Base-by-base conservation (phyloP, 2,329 filamentous ascomycete species). In the Monilinia aucupariae region DNA sequence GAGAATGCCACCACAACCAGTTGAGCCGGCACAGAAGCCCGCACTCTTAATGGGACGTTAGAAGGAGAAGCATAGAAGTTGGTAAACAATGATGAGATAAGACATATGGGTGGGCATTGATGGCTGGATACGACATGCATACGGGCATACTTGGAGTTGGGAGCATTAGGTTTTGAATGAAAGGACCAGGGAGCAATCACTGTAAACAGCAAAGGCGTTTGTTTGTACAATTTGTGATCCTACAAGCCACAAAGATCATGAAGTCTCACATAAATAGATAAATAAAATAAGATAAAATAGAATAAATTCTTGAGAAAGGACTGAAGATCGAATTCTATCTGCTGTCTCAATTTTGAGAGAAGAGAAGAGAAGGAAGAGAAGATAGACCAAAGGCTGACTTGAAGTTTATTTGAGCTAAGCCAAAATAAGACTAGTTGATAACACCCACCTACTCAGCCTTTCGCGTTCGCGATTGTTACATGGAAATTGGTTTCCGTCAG, bases 1-100 rank as follows among this genome's bases (percentile, higher is more conserved):
- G 69, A 87, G 84, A 68, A 85, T 88, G 83, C 84, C 85, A 4
- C 74, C 81, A 3, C 80, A 78, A 59, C 85, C 85, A 3, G 79
- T 86, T 34, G 73, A 75, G 62, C 73, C 73, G 34, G 68, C 71
- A 27, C 73, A 75, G 61, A 75, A 74, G 65, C 73, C 73, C 32
- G 71, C 72, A 30, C 67, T 73, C 10, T 54, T 75, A 48, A 71
- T 68, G 25, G 71, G 72, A 55, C 65, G 68, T 50, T 73, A 68
- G 61, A 62, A 8, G 30, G 27, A 34, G 39, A 37, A 43, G 39
- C 17, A 58, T 41, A 61, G 61, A 43, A 53, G 52, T 61, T 53
- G 62, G 63, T 61, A 68, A 61, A 64, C 37, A 22, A 22, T 52
- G 48, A 61, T 32, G 45, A 61, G 9, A 27, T 22, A 22, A 63